Base-by-base conservation (phyloP, 2,329 filamentous ascomycete species). In the Ascosphaera apis region DNA sequence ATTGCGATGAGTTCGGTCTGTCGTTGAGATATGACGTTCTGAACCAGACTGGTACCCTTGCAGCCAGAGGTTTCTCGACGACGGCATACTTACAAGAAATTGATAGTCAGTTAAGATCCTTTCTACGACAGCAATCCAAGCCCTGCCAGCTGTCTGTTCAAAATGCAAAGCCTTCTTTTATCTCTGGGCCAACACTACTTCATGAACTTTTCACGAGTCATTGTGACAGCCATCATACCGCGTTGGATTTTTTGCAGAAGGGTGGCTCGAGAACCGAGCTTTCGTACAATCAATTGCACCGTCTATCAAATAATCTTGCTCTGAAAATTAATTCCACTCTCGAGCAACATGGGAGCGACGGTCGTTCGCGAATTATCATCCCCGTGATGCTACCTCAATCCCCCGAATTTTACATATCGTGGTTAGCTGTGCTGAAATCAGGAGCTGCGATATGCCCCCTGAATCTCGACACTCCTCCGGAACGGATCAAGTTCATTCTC, bases 361-460 rank as follows among this genome's bases (percentile, higher is more conserved):
- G 37, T 8, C 7, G 32, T 15, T 41, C 36, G 21, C 41, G 39
- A 15, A 37, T 39, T 15, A 58, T 91, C 25, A 63, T 92, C 27
- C 83, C 84, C 0, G 58, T 92, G 2, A 63, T 91, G 15, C 55
- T 91, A 12, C 74, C 76, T 2, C 84, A 92, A 54, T 77, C 69
- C 11, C 70, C 75, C 7, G 65, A 74, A 33, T 63, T 93, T 16
- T 92, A 92, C 53, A 64, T 88, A 38, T 65, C 79, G 1, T 67
- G 80, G 41, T 53, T 92, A 32, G 82, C 76, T 3, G 69, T 86
- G 36, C 60, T 92, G 33, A 83, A 84, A 52, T 72, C 73, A 9
- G 84, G 84, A 4, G 79, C 69, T 25, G 81, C 81, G 0, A 92
- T 92, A 46, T 92, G 83, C 44, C 83, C 84, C 0, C 58, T 93